Conservation (phyloP, 257 asterid genomes). For the Prunella vulgaris region DNA sequence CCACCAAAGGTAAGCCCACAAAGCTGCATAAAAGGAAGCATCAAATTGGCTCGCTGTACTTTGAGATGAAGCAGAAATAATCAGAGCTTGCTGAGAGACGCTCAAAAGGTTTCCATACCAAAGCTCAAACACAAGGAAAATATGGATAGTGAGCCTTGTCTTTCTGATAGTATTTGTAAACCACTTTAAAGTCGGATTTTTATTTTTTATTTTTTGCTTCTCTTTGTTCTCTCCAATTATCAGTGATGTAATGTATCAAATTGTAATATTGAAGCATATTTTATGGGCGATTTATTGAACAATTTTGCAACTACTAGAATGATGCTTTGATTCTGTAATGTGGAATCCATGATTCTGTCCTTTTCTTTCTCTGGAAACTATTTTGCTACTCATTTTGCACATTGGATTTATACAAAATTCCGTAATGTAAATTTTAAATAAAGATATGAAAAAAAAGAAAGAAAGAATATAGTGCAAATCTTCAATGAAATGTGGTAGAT, state of each 20-base stretch:
- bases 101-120: slow-evolving; percentile 67
- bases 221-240: neutral
- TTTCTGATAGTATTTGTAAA: neutral
- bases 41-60: slow-evolving; percentile 72
- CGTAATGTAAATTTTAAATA: too few species aligned
- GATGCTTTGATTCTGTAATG: neutral
- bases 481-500: neutral
- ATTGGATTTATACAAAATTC: too few species aligned
- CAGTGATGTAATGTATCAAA: neutral
- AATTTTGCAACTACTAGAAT: neutral
- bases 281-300: neutral
- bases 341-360: neutral
- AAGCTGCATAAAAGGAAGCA: slow-evolving; percentile 95
- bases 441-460: too few species aligned
- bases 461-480: too few species aligned
- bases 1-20: slow-evolving; percentile 84
- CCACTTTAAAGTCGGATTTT: neutral
- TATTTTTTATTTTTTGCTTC: neutral
- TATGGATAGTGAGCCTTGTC: slow-evolving; percentile 72
- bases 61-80: slow-evolving; percentile 84
- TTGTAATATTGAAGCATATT: neutral
- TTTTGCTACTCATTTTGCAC: neutral
- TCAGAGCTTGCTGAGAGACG: slow-evolving; percentile 84
- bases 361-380: neutral
- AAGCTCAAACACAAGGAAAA: slow-evolving; percentile 97